Conservation (phyloP, 352 stramenopile species). For the Blastocystis sp. region DNA sequence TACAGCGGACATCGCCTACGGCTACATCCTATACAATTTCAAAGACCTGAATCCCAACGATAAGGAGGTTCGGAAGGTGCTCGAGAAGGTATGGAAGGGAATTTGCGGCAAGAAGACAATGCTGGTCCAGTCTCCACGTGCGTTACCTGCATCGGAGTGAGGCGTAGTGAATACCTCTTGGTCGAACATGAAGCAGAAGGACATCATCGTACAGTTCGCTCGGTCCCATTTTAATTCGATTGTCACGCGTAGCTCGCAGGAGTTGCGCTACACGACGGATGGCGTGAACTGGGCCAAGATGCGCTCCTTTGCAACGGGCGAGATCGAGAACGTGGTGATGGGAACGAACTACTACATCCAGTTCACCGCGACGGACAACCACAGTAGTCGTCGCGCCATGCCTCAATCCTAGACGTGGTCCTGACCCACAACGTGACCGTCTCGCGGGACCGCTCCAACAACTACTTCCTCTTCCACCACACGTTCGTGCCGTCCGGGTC, state of each 20-base stretch:
- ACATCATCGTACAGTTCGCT: slow-evolving; percentile 45
- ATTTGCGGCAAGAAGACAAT: slow-evolving; percentile 56
- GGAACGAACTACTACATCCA: slow-evolving; percentile 66
- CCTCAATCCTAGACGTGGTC: slow-evolving; percentile 8
- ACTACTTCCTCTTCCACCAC: slow-evolving; percentile 67
- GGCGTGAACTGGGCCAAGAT: slow-evolving; percentile 17
- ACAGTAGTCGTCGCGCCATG: background rate
- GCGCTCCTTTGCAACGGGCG: background rate
- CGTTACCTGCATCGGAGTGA: background rate
- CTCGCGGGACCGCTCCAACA: slow-evolving; percentile 26
- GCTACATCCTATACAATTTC: slow-evolving; percentile 66
- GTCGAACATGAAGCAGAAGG: slow-evolving; percentile 60
- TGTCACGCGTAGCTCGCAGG: slow-evolving; percentile 5
- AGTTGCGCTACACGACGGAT: slow-evolving; percentile 56
- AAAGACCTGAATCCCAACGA: slow-evolving; percentile 34
- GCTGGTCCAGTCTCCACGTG: slow-evolving; percentile 15
- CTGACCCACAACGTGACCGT: slow-evolving; percentile 66
- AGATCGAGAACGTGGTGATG: slow-evolving; percentile 45
- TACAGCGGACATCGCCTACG: slow-evolving; percentile 55
- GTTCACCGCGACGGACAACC: slow-evolving; percentile 57
- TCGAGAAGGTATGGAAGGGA: slow-evolving; percentile 12
- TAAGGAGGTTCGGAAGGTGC: background rate
- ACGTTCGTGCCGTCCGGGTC: slow-evolving; percentile 32
- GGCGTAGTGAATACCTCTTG: slow-evolving; percentile 20
- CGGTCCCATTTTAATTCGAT: background rate